Base-by-base conservation (phyloP, 192 early-diverging fungal species). In the Rhizoclosmatium sp. region DNA sequence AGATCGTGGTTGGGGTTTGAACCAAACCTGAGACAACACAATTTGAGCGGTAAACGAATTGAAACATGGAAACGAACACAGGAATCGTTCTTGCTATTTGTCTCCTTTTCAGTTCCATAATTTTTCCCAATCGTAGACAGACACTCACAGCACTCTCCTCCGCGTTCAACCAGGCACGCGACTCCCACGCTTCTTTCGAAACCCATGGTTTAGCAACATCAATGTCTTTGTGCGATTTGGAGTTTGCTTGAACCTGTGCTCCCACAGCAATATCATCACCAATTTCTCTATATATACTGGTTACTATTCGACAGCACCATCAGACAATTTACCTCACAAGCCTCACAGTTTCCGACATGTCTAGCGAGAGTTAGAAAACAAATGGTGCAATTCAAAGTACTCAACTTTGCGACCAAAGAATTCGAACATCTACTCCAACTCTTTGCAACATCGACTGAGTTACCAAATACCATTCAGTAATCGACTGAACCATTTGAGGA, bases 1-100 rank as follows among this genome's bases (percentile, higher is more conserved):
- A 9, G 60, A 19, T 7, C 9, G 21, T 7, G 31, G 31, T 31
- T 31, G 31, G 1, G 10, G 23, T 7, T 62, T 19, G 21, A 62
- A 21, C 10, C 23, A 62, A 74, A 79, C 65, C 48, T 79, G 59
- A 2, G 81, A 72, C 62, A 82, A 73, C 14, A 82, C 76, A 62
- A 82, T 79, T 41, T 82, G 81, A 16, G 81, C 75, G 3, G 67
- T 59, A 59, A 80, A 80, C 2, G 81, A 67, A 65, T 82, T 82
- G 64, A 82, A 64, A 41, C 60, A 42, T 5, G 81, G 81, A 59
- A 82, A 73, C 1, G 69, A 71, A 41, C 66, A 66, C 5, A 82
- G 71, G 59, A 82, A 82, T 21, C 81, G 75, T 54, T 82, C 81
- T 82, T 82, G 81, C 81, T 81, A 58, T 40, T 51, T 5, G 21